Percentiles rank a stretch among this genome's conserved stretches.
phyloP scores from a whole-genome alignment of 2,329 filamentous ascomycete species.

The Venturia pyrina region DNA sequence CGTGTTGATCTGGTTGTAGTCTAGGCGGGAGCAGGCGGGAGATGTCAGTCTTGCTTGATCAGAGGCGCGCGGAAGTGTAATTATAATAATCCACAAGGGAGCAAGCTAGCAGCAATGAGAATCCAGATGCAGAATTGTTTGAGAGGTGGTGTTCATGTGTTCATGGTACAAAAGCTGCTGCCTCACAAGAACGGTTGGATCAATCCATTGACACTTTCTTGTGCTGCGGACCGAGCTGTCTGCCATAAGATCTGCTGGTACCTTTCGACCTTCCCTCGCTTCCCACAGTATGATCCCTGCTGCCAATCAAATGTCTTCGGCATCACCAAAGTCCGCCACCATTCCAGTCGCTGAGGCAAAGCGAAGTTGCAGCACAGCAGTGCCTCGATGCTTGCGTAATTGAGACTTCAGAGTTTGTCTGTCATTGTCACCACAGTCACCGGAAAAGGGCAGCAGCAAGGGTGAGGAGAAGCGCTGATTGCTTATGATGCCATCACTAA shows the following conservation, averaged over 20 bases:
- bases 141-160: not conserved
- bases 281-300: not conserved
- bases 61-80: not conserved
- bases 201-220: not conserved
- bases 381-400: not conserved
- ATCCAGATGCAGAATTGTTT: not conserved
- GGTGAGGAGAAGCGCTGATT: not conserved
- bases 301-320: not conserved
- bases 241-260: not conserved
- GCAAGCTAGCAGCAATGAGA: not conserved
- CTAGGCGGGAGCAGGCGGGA: not conserved
- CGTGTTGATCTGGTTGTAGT: not conserved
- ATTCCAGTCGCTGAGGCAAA: not conserved
- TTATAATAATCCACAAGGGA: not conserved
- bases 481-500: not conserved
- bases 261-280: not conserved
- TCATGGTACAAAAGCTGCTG: not conserved
- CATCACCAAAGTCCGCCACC: not conserved
- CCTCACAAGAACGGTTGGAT: not conserved
- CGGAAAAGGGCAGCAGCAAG: not conserved
- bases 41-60: not conserved
- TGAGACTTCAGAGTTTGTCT: not conserved
- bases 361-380: not conserved
- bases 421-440: not conserved
- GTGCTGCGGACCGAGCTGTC: not conserved